Percentiles rank a stretch among this genome's conserved stretches.
These are phyloP conservation scores for Dalechampia spathulata DNA, from an alignment of 441 rosid genomes.

Conservation along the genomic window DNA sequence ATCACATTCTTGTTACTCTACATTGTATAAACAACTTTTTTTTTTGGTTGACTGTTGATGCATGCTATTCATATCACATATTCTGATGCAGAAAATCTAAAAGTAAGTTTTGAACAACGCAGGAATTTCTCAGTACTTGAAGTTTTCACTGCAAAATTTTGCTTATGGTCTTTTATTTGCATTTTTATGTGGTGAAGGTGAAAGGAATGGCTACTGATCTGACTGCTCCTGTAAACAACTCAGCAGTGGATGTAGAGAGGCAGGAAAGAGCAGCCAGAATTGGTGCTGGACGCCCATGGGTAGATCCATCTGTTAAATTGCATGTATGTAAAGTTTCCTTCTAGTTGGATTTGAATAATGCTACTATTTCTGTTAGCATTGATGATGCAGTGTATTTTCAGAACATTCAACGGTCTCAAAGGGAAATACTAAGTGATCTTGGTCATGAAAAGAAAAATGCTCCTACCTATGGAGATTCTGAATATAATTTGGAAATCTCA, in stretches of 20 bases:
- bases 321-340: slow-evolving; percentile 34
- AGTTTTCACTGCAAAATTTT: not conserved
- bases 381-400: slow-evolving; percentile 16
- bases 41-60: not conserved
- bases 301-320: slow-evolving; percentile 46
- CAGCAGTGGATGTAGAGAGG: slow-evolving; percentile 52
- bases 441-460: slow-evolving; percentile 46
- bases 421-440: slow-evolving; percentile 45
- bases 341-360: not conserved
- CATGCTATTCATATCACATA: too few species aligned
- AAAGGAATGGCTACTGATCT: slow-evolving; percentile 50
- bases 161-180: slow-evolving; percentile 6
- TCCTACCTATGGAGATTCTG: slow-evolving; percentile 44
- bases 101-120: too few species aligned
- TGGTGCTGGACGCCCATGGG: slow-evolving; percentile 37
- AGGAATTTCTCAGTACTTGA: not conserved
- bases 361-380: slow-evolving; percentile 8
- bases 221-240: slow-evolving; percentile 37
- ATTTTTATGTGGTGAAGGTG: slow-evolving; percentile 32
- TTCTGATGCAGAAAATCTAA: not conserved
- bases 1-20: too few species aligned
- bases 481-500: slow-evolving; percentile 54
- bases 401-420: slow-evolving; percentile 46
- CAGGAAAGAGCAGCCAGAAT: slow-evolving; percentile 43
- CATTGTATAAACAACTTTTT: not conserved